Base-by-base conservation (phyloP, 116 monocot genomes). In the Phalaenopsis hybrid region DNA sequence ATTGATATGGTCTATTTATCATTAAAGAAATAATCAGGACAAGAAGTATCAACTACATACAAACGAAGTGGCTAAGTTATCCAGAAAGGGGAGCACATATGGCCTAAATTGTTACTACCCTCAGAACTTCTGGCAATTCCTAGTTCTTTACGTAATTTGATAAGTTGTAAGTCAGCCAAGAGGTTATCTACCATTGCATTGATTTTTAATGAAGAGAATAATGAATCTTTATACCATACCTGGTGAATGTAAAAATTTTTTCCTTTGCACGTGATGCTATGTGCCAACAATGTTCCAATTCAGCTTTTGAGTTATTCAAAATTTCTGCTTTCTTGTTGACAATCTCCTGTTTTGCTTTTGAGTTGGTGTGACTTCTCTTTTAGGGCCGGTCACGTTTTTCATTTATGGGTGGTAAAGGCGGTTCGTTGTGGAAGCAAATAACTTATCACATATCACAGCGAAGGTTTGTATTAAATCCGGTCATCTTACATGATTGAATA, bases 391-490 rank as follows among this genome's bases (percentile, higher is more conserved):
- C 95, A 67, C 91, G 94, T 7, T 98, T 94, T 88, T 98, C 97
- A 59, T 98, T 94, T 85, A 94, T 98, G 98, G 98, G 98, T 74
- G 93, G 93, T 43, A 93, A 88, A 87, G 98, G 95, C 13, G 98
- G 95, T 3, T 52, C 87, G 11, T 74, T 98, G 31, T 98, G 98
- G 98, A 98, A 89, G 90, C 97, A 98, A 85, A 58, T 98, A 12
- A 88, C 91, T 59, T 98, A 89, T 89, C 77, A 68, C 79, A 84
- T 98, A 37, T 85, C 83, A 75, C 84, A 89, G 77, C 85, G 88
- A 74, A 92, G 88, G 94, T 93, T 79, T 77, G 81, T 84, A 74
- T 75, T 31, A 72, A 72, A 48, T 67, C 48, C 76, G 34, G 20
- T 16, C 59, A 59, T 77, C 52, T 61, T 67, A 13, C 43, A 74